Conservation (phyloP, 129 eudicot genomes). For the Helianthus tuberosus region DNA sequence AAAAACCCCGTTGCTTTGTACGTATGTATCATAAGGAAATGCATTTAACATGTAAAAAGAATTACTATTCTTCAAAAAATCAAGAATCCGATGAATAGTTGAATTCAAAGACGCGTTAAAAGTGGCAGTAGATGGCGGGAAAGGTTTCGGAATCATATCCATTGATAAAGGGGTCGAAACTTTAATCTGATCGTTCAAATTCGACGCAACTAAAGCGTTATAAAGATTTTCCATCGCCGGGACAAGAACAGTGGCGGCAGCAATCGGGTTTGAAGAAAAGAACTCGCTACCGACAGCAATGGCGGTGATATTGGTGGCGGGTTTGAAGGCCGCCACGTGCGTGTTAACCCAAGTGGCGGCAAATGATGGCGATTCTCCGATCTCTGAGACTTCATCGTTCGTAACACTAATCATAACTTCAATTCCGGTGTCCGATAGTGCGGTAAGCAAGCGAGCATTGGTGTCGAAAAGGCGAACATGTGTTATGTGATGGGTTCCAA, state of each 20-base stretch:
- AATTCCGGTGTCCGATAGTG: slow-evolving; percentile 62
- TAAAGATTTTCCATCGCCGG: slow-evolving; percentile 64
- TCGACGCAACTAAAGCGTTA: slow-evolving; percentile 77
- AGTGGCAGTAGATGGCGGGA: slow-evolving; percentile 82
- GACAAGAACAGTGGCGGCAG: slow-evolving; percentile 48
- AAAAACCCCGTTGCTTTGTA: slow-evolving; percentile 56
- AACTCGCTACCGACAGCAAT: slow-evolving; percentile 73
- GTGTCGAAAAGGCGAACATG: slow-evolving; percentile 75
- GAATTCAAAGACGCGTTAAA: slow-evolving; percentile 61
- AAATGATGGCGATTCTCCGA: slow-evolving; percentile 56
- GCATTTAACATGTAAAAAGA: slow-evolving; percentile 78
- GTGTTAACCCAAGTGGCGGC: slow-evolving; percentile 76
- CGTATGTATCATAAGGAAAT: slow-evolving; percentile 61
- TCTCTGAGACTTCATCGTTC: slow-evolving; percentile 52
- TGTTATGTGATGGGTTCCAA: slow-evolving; percentile 50
- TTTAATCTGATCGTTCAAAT: slow-evolving; percentile 56
- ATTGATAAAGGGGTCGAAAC: slow-evolving; percentile 74
- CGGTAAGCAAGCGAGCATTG: slow-evolving; percentile 54
- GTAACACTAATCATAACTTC: slow-evolving; percentile 68
- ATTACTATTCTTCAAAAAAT: slow-evolving; percentile 51
- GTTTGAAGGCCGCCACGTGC: slow-evolving; percentile 66
- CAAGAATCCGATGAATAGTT: slow-evolving; percentile 55
- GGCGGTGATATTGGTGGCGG: slow-evolving; percentile 78
- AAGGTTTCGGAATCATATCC: slow-evolving; percentile 60
- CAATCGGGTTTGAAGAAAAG: slow-evolving; percentile 49